Evolutionary conservation across 2,329 filamentous ascomycete species (phyloP), one percentile per base, ranked within the genome.

Genomic region (Penicillium sp.): DNA sequence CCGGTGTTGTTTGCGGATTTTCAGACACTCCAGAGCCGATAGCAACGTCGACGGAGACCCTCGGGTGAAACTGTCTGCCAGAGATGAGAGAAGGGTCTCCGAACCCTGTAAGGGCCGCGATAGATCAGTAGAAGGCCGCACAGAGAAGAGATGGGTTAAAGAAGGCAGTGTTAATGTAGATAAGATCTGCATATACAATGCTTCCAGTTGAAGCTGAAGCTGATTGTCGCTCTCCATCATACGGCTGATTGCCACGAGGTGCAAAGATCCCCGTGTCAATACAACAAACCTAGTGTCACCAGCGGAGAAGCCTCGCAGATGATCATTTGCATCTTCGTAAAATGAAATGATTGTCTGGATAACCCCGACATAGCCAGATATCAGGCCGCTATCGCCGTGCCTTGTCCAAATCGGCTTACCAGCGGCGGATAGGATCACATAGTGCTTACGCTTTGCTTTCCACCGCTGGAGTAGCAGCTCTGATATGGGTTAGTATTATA

Each of bases 301-400:
- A n/a, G 94, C 92, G 2, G 88, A 91, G 71, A 99, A 99, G 14
- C 88, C 88, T 61, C 85, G 84, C 11, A 99, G 80, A 0, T 84
- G 85, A 69, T 96, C 90, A 54, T 89, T 83, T 9, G 88, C 84
- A 44, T 87, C 87, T 71, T 96, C 89, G 69, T 95, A 97, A 71
- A 97, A 97, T 1, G 94, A 97, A 60, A 99, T 96, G 65, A 99
- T 93, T 42, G 94, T 99, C 72, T 97, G 94, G 2, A 97, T 88
- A 18, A 99, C 88, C 39, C 94, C 94, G 72, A 97, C 93, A 66
- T 94, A 97, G 49, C 89, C 89, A 66, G 95, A 96, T 70, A 97
- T 91, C 42, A 97, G 79, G 53, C 88, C 86, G 62, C 96, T 83
- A 65, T 97, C 91, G 39, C 95, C 94, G 71, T 99, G 93, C 47